phyloP scores from a whole-genome alignment of 257 asterid species.

The Solanum arcanum region DNA sequence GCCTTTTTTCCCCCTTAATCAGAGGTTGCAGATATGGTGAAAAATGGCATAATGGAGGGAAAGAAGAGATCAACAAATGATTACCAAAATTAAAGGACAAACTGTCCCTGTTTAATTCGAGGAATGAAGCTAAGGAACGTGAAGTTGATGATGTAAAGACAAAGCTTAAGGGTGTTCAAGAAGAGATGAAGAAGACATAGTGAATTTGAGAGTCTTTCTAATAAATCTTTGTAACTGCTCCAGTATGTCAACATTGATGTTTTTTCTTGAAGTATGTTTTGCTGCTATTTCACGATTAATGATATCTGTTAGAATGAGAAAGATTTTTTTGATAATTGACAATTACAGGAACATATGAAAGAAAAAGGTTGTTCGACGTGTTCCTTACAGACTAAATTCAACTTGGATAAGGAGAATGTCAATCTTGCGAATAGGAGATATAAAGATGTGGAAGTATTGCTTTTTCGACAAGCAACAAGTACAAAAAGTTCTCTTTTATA shows the following conservation, averaged over 20 bases:
- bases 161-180: conserved; percentile 14
- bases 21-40: conserved; percentile 2
- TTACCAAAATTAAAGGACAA: conserved; percentile 35
- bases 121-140: conserved; percentile 17
- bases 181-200: not conserved
- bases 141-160: conserved; percentile 23
- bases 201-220: conserved; percentile 18
- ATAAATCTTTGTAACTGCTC: not conserved
- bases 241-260: not conserved
- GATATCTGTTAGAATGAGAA: not conserved
- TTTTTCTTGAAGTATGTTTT: not conserved
- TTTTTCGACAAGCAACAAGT: no score
- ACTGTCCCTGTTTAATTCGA: conserved; percentile 10
- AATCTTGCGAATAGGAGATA: no score
- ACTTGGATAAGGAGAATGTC: no score
- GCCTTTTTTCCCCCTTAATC: not conserved
- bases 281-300: not conserved
- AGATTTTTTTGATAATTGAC: no score
- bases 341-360: no score
- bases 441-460: no score
- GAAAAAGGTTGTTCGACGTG: no score
- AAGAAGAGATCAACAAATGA: conserved; percentile 23
- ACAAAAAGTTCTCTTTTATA: no score
- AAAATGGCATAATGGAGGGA: conserved; percentile 21
- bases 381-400: no score